Percentiles rank a stretch among this genome's conserved stretches.
phyloP scores from a whole-genome alignment of 441 rosid genomes.

The Adansonia rubrostipa region DNA sequence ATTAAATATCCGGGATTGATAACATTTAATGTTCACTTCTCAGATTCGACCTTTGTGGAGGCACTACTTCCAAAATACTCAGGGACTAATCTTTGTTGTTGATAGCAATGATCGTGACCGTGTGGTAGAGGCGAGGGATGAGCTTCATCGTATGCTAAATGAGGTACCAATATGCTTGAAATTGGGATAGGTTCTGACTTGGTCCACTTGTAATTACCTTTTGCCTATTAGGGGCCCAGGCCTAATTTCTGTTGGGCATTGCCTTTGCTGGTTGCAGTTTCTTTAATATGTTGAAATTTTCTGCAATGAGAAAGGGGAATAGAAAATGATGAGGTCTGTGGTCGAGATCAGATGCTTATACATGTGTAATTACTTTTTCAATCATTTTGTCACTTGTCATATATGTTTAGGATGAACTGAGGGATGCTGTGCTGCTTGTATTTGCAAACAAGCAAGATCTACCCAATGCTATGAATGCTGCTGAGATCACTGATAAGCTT shows the following conservation, averaged over 20 bases:
- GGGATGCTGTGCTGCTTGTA: too few species aligned
- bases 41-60: slow-evolving; percentile 64
- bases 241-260: neutral
- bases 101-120: slow-evolving; percentile 72
- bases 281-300: neutral
- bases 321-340: neutral
- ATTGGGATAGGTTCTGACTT: neutral
- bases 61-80: slow-evolving; percentile 71
- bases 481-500: too few species aligned
- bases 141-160: slow-evolving; percentile 69
- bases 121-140: slow-evolving; percentile 70
- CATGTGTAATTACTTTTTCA: neutral
- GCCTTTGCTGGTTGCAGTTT: neutral
- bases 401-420: too few species aligned
- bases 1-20: neutral
- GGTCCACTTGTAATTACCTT: neutral
- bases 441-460: too few species aligned
- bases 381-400: too few species aligned
- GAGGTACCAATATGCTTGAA: slow-evolving; percentile 41
- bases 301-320: neutral
- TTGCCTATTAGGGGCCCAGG: neutral
- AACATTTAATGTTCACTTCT: neutral
- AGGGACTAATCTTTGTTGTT: slow-evolving; percentile 69
- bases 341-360: neutral
- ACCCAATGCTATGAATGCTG: too few species aligned